Percentiles rank a stretch among this genome's conserved stretches.
Conservation (phyloP, 1,139 yeast species). For the Diutina rugosa region DNA sequence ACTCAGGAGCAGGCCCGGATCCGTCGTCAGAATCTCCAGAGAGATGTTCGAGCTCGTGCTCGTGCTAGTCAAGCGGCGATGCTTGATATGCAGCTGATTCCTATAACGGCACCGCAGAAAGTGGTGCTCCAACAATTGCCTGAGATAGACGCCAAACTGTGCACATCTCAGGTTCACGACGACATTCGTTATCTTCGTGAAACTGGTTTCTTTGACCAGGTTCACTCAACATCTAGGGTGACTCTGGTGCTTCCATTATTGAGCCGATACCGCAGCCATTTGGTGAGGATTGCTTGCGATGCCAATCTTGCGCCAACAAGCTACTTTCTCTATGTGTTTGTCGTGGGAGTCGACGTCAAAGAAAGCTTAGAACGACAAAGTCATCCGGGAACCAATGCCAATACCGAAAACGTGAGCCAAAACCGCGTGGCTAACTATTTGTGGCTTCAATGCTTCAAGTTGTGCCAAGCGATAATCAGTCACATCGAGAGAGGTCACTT, state of each 20-base stretch:
- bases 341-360: conserved; percentile 13
- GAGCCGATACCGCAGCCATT: not conserved
- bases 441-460: conserved; percentile 11
- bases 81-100: not conserved
- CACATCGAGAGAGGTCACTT: not conserved
- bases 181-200: not conserved
- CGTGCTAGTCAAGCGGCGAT: not conserved
- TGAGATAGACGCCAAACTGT: not conserved
- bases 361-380: conserved; percentile 8
- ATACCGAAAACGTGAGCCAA: conserved; percentile 4
- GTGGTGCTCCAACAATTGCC: not conserved
- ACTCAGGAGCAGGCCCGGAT: not conserved
- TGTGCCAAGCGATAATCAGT: not conserved
- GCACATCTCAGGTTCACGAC: not conserved
- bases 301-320: conserved; percentile 2
- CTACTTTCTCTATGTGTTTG: conserved; percentile 13
- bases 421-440: conserved; percentile 3
- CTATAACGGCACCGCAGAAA: not conserved
- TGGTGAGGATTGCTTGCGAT: not conserved
- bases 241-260: not conserved
- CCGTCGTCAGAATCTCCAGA: conserved; percentile 10
- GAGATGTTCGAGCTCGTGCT: conserved; percentile 9
- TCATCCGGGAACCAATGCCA: conserved; percentile 19
- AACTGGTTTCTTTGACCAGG: not conserved
- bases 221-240: not conserved